Percentiles rank a stretch among this genome's conserved stretches.
These are phyloP conservation scores for Solanum sparsipilum DNA, from an alignment of 257 asterid genomes.

Conservation along the genomic window DNA sequence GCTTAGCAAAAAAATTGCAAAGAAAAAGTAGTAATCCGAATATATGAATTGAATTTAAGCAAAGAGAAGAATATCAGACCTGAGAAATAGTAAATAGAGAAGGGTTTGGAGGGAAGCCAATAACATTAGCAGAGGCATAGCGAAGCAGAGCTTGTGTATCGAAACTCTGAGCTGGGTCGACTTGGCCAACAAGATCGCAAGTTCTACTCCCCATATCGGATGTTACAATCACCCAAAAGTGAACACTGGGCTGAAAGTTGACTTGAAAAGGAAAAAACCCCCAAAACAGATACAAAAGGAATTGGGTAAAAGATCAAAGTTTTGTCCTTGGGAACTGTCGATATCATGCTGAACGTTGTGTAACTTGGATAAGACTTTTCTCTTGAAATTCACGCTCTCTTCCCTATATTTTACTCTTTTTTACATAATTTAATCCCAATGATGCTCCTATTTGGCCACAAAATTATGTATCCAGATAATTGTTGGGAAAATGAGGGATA, in stretches of 20 bases:
- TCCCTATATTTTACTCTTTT: neutral
- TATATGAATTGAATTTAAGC: neutral
- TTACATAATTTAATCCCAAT: neutral
- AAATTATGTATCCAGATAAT: neutral
- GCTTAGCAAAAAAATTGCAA: neutral
- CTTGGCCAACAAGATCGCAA: slow-evolving; percentile 54
- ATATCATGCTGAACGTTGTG: neutral
- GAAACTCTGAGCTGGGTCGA: slow-evolving; percentile 60
- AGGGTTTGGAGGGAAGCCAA: slow-evolving; percentile 55
- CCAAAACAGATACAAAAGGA: neutral
- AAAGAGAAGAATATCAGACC: slow-evolving; percentile 24
- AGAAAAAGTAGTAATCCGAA: too few relatives aligned
- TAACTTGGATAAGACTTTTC: neutral
- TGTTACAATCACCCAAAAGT: neutral
- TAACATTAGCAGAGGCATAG: slow-evolving; percentile 47
- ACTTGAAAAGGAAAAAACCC: neutral
- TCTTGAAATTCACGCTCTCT: neutral
- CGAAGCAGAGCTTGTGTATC: slow-evolving; percentile 44
- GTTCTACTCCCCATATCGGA: slow-evolving; percentile 44
- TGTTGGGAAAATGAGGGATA: neutral
- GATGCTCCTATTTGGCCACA: neutral
- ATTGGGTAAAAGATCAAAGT: neutral
- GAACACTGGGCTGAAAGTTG: neutral
- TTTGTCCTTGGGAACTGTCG: neutral
- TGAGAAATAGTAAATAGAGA: slow-evolving; percentile 48